Base-by-base conservation (phyloP, 176 grass and related monocot species). In the Raddia distichophylla region DNA sequence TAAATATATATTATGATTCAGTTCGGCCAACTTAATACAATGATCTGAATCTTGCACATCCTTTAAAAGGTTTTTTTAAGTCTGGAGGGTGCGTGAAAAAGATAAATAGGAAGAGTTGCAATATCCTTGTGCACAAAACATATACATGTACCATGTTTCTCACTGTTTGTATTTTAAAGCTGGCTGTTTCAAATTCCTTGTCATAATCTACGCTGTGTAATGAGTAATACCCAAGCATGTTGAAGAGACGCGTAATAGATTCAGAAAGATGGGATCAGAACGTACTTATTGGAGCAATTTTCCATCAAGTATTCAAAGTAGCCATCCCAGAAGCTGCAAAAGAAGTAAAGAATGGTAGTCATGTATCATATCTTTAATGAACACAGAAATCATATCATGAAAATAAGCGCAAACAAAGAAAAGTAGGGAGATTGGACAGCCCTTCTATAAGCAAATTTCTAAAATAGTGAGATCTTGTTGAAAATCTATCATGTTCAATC, bases 281-380 rank as follows among this genome's bases (percentile, higher is more conserved):
- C 89, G 68, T 95, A 99, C 96, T 99, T 95, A 76, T 95, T 99
- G 7, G 87, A 89, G 85, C 73, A 94, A 80, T 86, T 92, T 63
- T 99, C 96, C 91, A 99, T 95, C 79, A 93, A 91, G 74, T 99
- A 99, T 79, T 99, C 96, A 77, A 95, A 99, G 73, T 99, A 99
- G 58, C 83, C 90, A 91, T 99, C 96, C 96, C 96, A 99, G 82
- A 99, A 99, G 27, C 96, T 99, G 90, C 73, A 91, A 91, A 40
- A 90, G 60, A 86, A 91, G 69, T 35, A 91, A 40, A 90, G 60
- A 86, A 91, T 69, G 27, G 49, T 11, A 81, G 33, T 77, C 62
- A 73, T 72, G 55, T 61, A 47, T 70, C 44, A 57, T 27, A 62
- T 60, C 46, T 86, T 56, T 54, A 69, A 75, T 64, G 14, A 54